Conservation (phyloP, 306 rosid genomes). For the Glycyrrhiza uralensis region DNA sequence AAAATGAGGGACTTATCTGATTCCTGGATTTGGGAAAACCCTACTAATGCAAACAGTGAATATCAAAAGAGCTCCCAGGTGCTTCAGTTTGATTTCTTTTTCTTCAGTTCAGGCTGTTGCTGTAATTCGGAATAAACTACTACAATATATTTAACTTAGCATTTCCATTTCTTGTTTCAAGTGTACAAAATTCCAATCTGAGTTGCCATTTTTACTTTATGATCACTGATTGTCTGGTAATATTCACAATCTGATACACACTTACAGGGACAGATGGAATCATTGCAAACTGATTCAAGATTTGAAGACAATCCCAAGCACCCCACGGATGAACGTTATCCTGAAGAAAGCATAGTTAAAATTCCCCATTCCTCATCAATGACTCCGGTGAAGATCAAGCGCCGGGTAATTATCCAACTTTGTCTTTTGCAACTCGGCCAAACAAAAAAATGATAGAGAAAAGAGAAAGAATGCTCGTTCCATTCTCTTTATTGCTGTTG, state of each 20-base stretch:
- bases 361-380: constrained; percentile 40
- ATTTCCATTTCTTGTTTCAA: constrained; percentile 9
- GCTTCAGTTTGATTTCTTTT: constrained; percentile 2
- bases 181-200: constrained; percentile 2
- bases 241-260: constrained; percentile 24
- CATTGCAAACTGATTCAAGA: constrained; percentile 37
- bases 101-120: not conserved
- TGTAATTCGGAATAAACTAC: not conserved
- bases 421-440: constrained; percentile 7
- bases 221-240: constrained; percentile 14
- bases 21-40: constrained; percentile 92
- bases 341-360: constrained; percentile 45
- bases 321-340: constrained; percentile 42
- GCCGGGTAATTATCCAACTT: constrained; percentile 55
- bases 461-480: not conserved
- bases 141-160: not conserved
- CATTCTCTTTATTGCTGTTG: constrained; percentile 10
- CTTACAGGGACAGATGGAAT: constrained; percentile 47
- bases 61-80: constrained; percentile 62
- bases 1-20: constrained; percentile 75
- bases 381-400: constrained; percentile 85
- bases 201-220: not conserved
- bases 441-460: constrained; percentile 9
- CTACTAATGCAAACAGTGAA: constrained; percentile 42
- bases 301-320: constrained; percentile 39